Base-by-base conservation (phyloP, 441 rosid genomes). In the Viola pubescens region DNA sequence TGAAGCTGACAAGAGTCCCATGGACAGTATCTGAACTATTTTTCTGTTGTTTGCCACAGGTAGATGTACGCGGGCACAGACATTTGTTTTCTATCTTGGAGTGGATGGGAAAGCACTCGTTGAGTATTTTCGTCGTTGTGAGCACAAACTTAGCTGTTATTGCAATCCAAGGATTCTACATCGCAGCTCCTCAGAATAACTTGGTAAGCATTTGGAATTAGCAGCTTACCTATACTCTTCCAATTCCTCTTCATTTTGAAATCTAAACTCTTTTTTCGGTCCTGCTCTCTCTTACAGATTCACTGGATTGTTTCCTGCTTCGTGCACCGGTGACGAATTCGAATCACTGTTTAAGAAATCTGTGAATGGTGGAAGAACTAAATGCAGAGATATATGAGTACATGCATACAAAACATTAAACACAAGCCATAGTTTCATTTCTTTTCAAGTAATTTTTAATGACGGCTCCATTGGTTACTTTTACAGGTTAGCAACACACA, bases 41-140 rank as follows among this genome's bases (percentile, higher is more conserved):
- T 8, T 26, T 51, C 11, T 51, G 47, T 10, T 48, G 6, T 5
- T 6, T 19, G 57, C 48, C 59, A 6, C 48, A 73, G 76, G 70
- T 73, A 19, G 76, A 73, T 56, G 60, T 67, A 53, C 53, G 60
- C 7, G 58, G 64, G 13, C 52, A 68, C 64, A 61, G 68, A 45
- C 14, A 45, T 14, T 4, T 48, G 49, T 52, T 73, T 37, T 55
- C 6, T 14, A 57, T 54, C 2, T 53, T 73, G 58, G 76, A 68
- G 56, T 73, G 73, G 76, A 68, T 73, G 70, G 76, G 76, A 65
- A 64, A 60, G 59, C 76, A 73, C 53, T 61, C 76, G 9, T 64
- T 73, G 64, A 64, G 50, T 14, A 68, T 73, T 41, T 73, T 67
- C 55, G 55, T 73, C 7, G 49, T 73, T n/a, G 37, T 64, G 48